A percentile compares a stretch with the other conserved stretches of the same genome.
Evolutionary conservation across 2,329 filamentous ascomycete species (phyloP).

Genomic region (Ilyonectria mors-panacis): DNA sequence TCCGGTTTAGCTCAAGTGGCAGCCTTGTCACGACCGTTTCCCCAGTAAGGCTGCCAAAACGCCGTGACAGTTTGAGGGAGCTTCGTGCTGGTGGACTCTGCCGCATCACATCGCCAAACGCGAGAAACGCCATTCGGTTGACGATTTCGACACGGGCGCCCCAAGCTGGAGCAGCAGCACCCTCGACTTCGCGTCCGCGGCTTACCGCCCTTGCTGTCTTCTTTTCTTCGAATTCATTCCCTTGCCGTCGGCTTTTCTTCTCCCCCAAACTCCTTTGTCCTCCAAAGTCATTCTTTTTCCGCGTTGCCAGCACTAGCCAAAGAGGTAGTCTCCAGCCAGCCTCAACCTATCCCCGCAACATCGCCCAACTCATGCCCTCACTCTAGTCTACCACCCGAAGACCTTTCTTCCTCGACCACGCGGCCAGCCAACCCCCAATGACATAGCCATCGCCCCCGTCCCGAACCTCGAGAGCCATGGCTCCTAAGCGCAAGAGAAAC

Average conservation of each 20-base stretch:
- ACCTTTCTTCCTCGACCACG: slow-evolving; percentile 17
- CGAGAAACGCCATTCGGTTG: slow-evolving; percentile 38
- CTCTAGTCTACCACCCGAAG: slow-evolving; percentile 28
- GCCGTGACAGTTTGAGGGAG: slow-evolving; percentile 42
- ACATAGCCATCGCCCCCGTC: slow-evolving; percentile 46
- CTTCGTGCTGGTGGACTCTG: slow-evolving; percentile 37
- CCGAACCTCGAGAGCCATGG: slow-evolving; percentile 59
- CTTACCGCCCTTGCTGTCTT: slow-evolving; percentile 11
- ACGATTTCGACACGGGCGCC: slow-evolving; percentile 30
- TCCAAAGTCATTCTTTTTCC: slow-evolving; percentile 46
- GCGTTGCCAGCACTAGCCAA: slow-evolving; percentile 35
- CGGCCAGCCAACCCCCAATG: slow-evolving; percentile 49
- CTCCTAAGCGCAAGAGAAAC: slow-evolving; percentile 73
- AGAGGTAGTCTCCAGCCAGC: slow-evolving; percentile 31
- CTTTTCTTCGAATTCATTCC: slow-evolving; percentile 43
- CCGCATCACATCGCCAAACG: slow-evolving; percentile 42
- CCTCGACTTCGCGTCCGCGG: slow-evolving; percentile 17
- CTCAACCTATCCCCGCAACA: slow-evolving; percentile 23
- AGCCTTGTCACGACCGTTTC: slow-evolving; percentile 46
- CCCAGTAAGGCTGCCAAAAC: slow-evolving; percentile 46
- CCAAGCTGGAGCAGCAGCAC: slow-evolving; percentile 15
- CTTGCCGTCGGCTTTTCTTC: slow-evolving; percentile 37
- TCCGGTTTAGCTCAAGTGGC: slow-evolving; percentile 31
- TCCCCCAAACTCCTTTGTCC: slow-evolving; percentile 44
- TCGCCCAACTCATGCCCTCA: slow-evolving; percentile 37